phyloP scores from a whole-genome alignment of 2,329 filamentous ascomycete species.

The Aspergillus awamori region DNA sequence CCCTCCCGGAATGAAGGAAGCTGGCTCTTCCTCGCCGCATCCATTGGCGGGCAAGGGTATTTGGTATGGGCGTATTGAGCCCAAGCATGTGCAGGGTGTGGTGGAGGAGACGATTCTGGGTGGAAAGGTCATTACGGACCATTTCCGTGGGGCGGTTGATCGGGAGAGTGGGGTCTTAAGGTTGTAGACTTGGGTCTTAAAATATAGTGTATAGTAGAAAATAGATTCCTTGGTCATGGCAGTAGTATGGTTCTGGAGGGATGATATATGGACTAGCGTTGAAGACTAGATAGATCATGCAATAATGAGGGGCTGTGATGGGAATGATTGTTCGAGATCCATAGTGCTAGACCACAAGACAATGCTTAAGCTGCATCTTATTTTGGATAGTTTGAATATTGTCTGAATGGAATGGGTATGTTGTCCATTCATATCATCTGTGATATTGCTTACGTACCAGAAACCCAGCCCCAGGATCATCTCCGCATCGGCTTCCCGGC shows the following conservation, averaged over 20 bases:
- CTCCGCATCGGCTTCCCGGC: neutral
- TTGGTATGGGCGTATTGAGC: conserved; percentile 82
- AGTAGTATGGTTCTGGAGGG: no score
- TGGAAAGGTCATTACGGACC: conserved; percentile 80
- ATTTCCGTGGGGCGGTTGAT: conserved; percentile 87
- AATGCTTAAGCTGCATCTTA: no score
- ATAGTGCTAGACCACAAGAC: no score
- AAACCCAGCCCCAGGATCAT: neutral
- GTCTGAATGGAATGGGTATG: no score
- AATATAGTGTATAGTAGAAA: neutral
- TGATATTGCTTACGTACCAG: neutral
- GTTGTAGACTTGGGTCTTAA: conserved; percentile 25
- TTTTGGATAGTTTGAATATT: no score
- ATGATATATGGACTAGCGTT: no score
- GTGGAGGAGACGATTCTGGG: conserved; percentile 83
- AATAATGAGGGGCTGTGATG: no score
- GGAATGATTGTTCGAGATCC: no score
- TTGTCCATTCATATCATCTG: no score
- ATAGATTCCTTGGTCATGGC: neutral
- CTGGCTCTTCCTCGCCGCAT: conserved; percentile 23
- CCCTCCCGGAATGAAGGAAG: conserved; percentile 36
- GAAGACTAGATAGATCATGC: no score
- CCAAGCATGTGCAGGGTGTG: conserved; percentile 87
- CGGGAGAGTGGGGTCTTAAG: conserved; percentile 72
- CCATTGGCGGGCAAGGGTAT: conserved; percentile 57